These are phyloP conservation scores for Wickerhamomyces tratensis DNA, from an alignment of 805 yeast genomes.

Conservation along the genomic window DNA sequence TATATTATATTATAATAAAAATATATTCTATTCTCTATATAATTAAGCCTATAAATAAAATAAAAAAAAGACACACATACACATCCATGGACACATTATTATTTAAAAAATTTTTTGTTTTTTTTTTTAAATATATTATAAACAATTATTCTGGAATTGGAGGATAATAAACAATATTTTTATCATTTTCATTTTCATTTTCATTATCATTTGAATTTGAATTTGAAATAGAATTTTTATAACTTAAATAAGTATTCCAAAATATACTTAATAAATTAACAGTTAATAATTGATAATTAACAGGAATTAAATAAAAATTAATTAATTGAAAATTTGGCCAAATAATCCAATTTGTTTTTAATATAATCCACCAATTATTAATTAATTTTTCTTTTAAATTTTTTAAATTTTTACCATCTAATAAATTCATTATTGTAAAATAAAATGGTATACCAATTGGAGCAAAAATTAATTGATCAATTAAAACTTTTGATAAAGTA, in stretches of 20 bases:
- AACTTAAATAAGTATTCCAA: conserved; percentile 78
- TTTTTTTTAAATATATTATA: too few relatives aligned
- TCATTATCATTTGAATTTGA: conserved; percentile 1
- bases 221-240: conserved; percentile 34
- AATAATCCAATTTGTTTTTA: conserved; percentile 68
- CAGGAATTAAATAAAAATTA: conserved; percentile 72
- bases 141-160: conserved; percentile 26
- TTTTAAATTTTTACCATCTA: conserved; percentile 43
- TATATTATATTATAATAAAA: too few relatives aligned
- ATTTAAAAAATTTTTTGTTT: too few relatives aligned
- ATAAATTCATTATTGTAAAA: conserved; percentile 51
- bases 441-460: conserved; percentile 73
- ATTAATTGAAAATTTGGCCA: conserved; percentile 86
- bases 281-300: conserved; percentile 52
- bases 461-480: conserved; percentile 71
- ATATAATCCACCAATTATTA: conserved; percentile 54
- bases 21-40: too few relatives aligned
- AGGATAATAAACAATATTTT: conserved; percentile 25
- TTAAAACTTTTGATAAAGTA: conserved; percentile 40
- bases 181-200: conserved; percentile 2
- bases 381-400: conserved; percentile 33
- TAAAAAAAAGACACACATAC: too few relatives aligned
- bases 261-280: conserved; percentile 67
- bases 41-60: too few relatives aligned
- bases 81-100: too few relatives aligned